Evolutionary conservation across 495 filamentous ascomycete genomes (phyloP), one percentile per base, ranked within the genome.

Genomic region (Amphirosellinia nigrospora): DNA sequence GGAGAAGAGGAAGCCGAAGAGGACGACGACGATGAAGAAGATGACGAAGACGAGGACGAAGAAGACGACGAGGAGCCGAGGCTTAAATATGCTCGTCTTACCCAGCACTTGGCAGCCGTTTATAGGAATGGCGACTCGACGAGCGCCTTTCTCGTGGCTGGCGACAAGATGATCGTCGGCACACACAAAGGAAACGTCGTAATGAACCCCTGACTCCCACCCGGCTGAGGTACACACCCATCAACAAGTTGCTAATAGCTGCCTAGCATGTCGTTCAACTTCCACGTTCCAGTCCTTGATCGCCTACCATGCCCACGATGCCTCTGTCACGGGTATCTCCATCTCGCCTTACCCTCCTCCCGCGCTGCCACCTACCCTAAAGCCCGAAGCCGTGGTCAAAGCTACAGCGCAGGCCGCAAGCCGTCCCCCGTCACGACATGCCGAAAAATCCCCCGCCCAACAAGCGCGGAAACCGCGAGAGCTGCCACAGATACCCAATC

Each of bases 181-280:
- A 97, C 96, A 4, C 96, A 99, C 79, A 98, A 97, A 81, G 96
- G 96, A 72, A 97, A 96, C 74, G 93, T 98, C 73, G 94, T 97
- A 85, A 87, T 92, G 60, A 56, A n/a, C 50, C 84, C 68, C n/a
- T 32, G 46, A 58, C 26, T 43, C 32, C 15, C 32, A 30, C 66
- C 55, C 21, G 48, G 41, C 23, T 13, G 26, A 38, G 21, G 10
- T 21, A 34, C 19, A 13, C n/a, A 5, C 38, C 52, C 16, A n/a
- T 23, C 15, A 28, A 10, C 58, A 32, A 53, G 23, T 53, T 53
- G 11, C 58, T 71, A 43, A 64, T 36, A 63, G 59, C 21, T 69
- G 67, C 28, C 32, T 71, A 97, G 94, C 92, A 98, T 85, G 90
- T 97, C 43, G 79, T 97, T 28, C 91, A 92, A 43, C 74, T 98